A percentile compares a stretch with the other conserved stretches of the same genome.
Conservation (phyloP, 208 protist species). For the Trypanosoma brucei region DNA sequence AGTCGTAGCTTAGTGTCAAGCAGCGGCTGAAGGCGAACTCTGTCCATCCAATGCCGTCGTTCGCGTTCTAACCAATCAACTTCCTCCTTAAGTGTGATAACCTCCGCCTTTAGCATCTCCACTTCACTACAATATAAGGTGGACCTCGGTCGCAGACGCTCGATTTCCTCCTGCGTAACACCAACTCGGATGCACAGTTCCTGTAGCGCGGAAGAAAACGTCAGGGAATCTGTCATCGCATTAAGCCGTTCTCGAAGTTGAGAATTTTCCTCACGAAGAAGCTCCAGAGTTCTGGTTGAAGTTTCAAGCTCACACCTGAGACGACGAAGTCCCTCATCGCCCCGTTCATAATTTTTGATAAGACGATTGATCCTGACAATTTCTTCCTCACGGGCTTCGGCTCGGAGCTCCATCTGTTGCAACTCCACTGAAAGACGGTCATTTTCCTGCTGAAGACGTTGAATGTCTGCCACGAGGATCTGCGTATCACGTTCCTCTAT, state of each 20-base stretch:
- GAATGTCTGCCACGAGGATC: constrained; percentile 14
- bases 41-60: constrained; percentile 86
- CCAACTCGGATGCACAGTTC: constrained; percentile 73
- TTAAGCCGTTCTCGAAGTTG: constrained; percentile 80
- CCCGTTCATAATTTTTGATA: constrained; percentile 71
- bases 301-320: constrained; percentile 58
- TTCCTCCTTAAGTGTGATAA: constrained; percentile 77
- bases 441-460: constrained; percentile 63
- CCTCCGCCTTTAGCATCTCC: constrained; percentile 72
- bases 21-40: constrained; percentile 84
- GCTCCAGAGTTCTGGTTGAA: constrained; percentile 51
- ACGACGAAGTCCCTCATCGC: constrained; percentile 65
- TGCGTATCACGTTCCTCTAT: constrained; percentile 1
- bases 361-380: constrained; percentile 48
- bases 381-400: constrained; percentile 63
- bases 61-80: constrained; percentile 87
- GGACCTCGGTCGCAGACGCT: constrained; percentile 62
- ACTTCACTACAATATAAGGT: constrained; percentile 67
- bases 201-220: constrained; percentile 80
- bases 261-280: constrained; percentile 68
- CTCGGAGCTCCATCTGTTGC: constrained; percentile 59
- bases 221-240: constrained; percentile 76
- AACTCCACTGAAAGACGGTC: constrained; percentile 62
- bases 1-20: constrained; percentile 84
- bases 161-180: constrained; percentile 85